Evolutionary conservation across 176 grass and related monocot genomes (phyloP), one percentile per base, ranked within the genome.

Genomic region (Triticum urartu): DNA sequence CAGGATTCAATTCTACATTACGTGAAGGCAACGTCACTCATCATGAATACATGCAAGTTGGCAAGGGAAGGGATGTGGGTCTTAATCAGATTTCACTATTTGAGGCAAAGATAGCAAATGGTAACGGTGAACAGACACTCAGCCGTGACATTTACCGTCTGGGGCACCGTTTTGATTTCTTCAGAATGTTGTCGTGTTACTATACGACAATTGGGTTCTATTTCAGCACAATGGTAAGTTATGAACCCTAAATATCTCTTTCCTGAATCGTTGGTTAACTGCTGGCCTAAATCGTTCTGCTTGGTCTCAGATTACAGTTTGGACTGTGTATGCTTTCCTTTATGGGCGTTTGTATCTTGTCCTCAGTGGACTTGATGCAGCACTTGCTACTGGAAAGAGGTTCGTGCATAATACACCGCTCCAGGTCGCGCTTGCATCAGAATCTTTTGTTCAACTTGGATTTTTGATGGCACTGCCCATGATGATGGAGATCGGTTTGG

Each of bases 11-110:
- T 86, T 99, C 97, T 50, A 99, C 97, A 78, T 81, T 99, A 88
- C 97, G 97, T 77, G 97, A 94, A 97, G 97, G 97, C 22, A 97
- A 90, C 81, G 97, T 99, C 66, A 99, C 97, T 38, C 97, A 99
- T 74, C 97, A 99, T 80, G 97, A 99, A 81, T 99, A 99, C 78
- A 99, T 99, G 97, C 97, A 99, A 94, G 92, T 99, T 84, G 97
- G 97, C 69, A 99, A 99, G 86, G 97, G 97, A 64, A 95, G 97
- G 83, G 97, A 99, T 86, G 97, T 99, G 80, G 97, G 97, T 88
- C 92, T 99, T 15, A 99, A 99, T 75, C 97, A 99, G 60, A 99
- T 99, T 77, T 97, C 94, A 11, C 78, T 99, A 35, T 99, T 99
- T 65, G 97, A 99, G 89, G 97, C 97, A 38, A 99, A 99, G 85